Base-by-base conservation (phyloP, 176 grass and related monocot species). In the Avena atlantica region DNA sequence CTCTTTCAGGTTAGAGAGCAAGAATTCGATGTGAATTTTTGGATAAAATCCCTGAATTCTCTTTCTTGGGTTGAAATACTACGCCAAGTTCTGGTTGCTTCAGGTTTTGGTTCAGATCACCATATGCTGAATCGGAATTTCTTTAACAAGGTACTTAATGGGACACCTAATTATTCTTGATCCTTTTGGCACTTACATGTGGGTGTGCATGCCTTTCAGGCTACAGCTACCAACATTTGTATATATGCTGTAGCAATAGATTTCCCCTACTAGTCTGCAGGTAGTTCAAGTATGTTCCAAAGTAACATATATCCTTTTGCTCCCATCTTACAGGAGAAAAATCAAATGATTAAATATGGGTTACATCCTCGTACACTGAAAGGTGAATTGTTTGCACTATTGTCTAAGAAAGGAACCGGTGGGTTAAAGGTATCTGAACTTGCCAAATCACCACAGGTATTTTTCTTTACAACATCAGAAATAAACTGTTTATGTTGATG, bases 61-160 rank as follows among this genome's bases (percentile, higher is more conserved):
- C 90, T 99, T 89, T 96, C 97, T 51, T 99, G 97, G 97, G 88
- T 89, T 79, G 97, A 99, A 91, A 99, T 99, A 89, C 80, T 99
- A 70, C 91, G 97, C 25, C 92, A 99, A 88, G 92, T 96, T 78
- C 68, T 99, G 80, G 91, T 99, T 84, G 97, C 97, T 83, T 93
- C 97, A 47, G 92, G 97, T 82, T 99, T 93, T 86, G 89, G 94
- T 87, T 89, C 92, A 55, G 91, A 90, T 84, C 87, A 91, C 20
- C 92, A 89, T 91, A 84, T 87, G 50, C 34, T 88, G 77, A 86
- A 83, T 78, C 89, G 86, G 76, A 92, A 90, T 76, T 91, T 86
- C 81, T 88, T 89, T 91, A 84, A 91, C 78, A 99, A 94, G 97
- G 97, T 95, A 94, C 37, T 78, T 50, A 59, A 76, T 74, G 48